Percentiles rank a stretch among this genome's conserved stretches.
phyloP scores from a whole-genome alignment of 805 yeast species.

The Myxozyma kluyveri region DNA sequence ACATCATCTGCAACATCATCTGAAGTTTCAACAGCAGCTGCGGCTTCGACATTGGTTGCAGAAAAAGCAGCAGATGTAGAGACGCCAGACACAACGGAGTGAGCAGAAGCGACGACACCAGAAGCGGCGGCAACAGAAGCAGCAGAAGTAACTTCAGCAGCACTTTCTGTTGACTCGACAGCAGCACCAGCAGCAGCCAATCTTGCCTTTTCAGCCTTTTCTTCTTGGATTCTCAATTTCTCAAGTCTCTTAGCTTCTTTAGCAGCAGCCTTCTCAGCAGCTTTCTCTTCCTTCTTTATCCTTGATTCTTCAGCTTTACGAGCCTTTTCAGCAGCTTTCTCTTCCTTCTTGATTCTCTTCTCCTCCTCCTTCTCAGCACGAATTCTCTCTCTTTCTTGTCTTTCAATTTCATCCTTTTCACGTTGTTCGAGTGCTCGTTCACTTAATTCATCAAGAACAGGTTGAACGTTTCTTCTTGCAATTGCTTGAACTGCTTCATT shows the following conservation, averaged over 20 bases:
- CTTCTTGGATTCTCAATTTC: slow-evolving; percentile 3
- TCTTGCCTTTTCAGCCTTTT: neutral
- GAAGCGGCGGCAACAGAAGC: neutral
- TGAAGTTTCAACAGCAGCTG: neutral
- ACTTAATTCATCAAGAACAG: slow-evolving; percentile 73
- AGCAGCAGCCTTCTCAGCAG: slow-evolving; percentile 13
- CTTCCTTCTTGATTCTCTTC: slow-evolving; percentile 13
- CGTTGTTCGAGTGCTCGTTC: slow-evolving; percentile 70
- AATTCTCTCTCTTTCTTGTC: slow-evolving; percentile 28
- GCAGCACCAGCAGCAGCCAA: neutral
- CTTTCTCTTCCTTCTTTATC: slow-evolving; percentile 6
- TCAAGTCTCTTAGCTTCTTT: neutral
- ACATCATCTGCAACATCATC: neutral
- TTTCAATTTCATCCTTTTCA: slow-evolving; percentile 33
- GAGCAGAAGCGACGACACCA: neutral
- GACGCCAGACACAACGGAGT: neutral
- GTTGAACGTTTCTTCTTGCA: slow-evolving; percentile 77
- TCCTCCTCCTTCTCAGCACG: slow-evolving; percentile 26
- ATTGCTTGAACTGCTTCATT: slow-evolving; percentile 72
- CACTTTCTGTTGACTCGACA: neutral
- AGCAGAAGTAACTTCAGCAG: slow-evolving; percentile 1
- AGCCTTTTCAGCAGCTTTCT: slow-evolving; percentile 15
- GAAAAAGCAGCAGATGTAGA: neutral
- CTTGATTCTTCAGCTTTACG: slow-evolving; percentile 10
- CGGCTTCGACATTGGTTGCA: neutral